phyloP scores from a whole-genome alignment of 1,139 yeast genomes.

The Debaryomyces subglobosus region DNA sequence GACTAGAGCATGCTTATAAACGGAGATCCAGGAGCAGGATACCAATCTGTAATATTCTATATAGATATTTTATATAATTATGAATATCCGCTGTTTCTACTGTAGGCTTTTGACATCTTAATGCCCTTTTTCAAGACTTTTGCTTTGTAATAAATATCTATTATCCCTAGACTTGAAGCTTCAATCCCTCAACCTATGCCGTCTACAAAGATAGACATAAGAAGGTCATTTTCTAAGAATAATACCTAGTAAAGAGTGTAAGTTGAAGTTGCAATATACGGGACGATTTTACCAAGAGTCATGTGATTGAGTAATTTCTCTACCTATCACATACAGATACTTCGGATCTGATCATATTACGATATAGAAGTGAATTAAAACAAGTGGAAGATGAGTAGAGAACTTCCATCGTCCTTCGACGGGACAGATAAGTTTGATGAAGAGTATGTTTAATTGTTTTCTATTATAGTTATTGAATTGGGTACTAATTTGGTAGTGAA shows the following conservation, averaged over 20 bases:
- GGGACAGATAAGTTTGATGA: conserved; percentile 19
- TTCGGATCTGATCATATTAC: not conserved
- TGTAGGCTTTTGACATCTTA: not conserved
- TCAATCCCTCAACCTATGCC: not conserved
- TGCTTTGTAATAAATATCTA: not conserved
- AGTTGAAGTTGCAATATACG: not conserved
- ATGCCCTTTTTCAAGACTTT: not conserved
- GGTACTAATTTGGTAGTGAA: conserved; percentile 23
- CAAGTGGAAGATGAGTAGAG: conserved; percentile 16
- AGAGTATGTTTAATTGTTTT: conserved; percentile 22
- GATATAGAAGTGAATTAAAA: not conserved
- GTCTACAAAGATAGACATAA: too few relatives aligned
- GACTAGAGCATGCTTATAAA: not conserved
- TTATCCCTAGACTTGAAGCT: not conserved
- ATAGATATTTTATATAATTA: not conserved
- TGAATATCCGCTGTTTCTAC: not conserved
- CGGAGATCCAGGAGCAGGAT: not conserved
- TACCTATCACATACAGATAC: too few relatives aligned
- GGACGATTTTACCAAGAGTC: not conserved
- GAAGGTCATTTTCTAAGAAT: not conserved
- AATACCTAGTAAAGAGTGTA: too few relatives aligned
- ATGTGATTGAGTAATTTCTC: not conserved
- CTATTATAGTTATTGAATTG: conserved; percentile 1
- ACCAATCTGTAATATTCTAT: not conserved
- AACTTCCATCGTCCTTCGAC: conserved; percentile 30